phyloP scores from a whole-genome alignment of 208 protist species.

The Acanthamoeba rhysodes region DNA sequence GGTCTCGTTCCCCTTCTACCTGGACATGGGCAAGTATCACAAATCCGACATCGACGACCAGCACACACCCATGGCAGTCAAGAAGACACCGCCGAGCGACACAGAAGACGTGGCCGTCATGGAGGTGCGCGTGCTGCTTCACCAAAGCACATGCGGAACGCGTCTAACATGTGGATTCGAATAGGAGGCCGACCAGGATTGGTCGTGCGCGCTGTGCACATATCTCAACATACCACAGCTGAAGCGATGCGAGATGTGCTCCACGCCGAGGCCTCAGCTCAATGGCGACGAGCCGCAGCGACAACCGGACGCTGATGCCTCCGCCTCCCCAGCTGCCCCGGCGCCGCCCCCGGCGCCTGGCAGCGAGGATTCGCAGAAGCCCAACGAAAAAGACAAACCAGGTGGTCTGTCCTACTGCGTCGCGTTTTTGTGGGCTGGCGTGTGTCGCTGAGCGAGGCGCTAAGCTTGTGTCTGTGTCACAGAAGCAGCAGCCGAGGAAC shows the following conservation, averaged over 20 bases:
- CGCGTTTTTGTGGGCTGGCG: no score
- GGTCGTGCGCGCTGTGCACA: conserved; percentile 49
- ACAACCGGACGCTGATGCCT: background rate
- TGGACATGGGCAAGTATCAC: conserved; percentile 77
- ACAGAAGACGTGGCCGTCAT: background rate
- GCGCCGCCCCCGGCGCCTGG: background rate
- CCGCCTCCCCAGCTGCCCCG: background rate
- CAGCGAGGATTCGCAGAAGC: background rate
- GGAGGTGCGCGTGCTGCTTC: background rate
- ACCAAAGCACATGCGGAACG: no score
- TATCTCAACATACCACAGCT: conserved; percentile 45
- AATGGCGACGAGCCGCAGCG: background rate
- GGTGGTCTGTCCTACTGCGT: background rate
- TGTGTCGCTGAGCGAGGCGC: background rate
- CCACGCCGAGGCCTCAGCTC: conserved; percentile 33
- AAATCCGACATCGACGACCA: background rate
- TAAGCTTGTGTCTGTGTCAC: background rate
- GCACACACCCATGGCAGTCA: background rate
- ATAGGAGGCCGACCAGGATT: conserved; percentile 31
- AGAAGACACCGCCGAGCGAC: background rate
- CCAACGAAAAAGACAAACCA: background rate
- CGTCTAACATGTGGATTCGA: no score
- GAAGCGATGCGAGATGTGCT: conserved; percentile 60
- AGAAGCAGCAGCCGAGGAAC: background rate
- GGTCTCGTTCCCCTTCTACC: conserved; percentile 78